Conservation (phyloP, 805 yeast genomes). For the Candida sonorensis region DNA sequence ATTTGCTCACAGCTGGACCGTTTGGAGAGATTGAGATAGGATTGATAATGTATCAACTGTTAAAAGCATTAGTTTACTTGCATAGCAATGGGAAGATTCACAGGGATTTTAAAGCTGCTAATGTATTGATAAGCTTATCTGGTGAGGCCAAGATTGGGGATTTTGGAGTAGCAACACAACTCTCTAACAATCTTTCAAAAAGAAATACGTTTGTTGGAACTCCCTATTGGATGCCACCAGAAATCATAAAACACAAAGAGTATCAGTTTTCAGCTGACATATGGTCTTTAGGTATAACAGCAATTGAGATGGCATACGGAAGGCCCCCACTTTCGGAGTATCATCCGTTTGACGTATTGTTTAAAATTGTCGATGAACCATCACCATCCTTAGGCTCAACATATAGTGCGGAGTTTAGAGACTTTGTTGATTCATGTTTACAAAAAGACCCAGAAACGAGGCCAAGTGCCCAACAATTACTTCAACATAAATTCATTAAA, state of each 20-base stretch:
- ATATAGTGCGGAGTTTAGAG: slow-evolving; percentile 41
- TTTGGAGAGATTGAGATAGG: slow-evolving; percentile 51
- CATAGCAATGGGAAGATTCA: slow-evolving; percentile 77
- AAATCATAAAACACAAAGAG: slow-evolving; percentile 45
- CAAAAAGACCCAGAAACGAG: slow-evolving; percentile 62
- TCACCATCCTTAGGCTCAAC: slow-evolving; percentile 37
- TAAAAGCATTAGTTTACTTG: slow-evolving; percentile 56
- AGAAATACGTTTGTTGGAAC: slow-evolving; percentile 51
- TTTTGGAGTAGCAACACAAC: slow-evolving; percentile 90
- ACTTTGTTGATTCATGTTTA: slow-evolving; percentile 65
- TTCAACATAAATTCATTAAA: slow-evolving; percentile 57
- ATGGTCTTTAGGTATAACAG: slow-evolving; percentile 78
- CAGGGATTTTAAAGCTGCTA: slow-evolving; percentile 92
- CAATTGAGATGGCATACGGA: slow-evolving; percentile 64
- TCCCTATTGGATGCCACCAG: slow-evolving; percentile 64
- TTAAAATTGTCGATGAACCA: slow-evolving; percentile 40
- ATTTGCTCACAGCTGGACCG: slow-evolving; percentile 53
- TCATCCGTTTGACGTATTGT: slow-evolving; percentile 51
- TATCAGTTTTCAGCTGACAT: slow-evolving; percentile 69
- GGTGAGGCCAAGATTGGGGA: slow-evolving; percentile 89
- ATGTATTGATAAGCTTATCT: slow-evolving; percentile 59
- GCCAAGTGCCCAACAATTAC: slow-evolving; percentile 54
- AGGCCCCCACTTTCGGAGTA: slow-evolving; percentile 59
- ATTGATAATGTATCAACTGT: slow-evolving; percentile 44
- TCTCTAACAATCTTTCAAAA: slow-evolving; percentile 47